Percentiles rank a stretch among this genome's conserved stretches.
These are phyloP conservation scores for Monosporozyma aquatica DNA, from an alignment of 805 yeast genomes.

Conservation along the genomic window DNA sequence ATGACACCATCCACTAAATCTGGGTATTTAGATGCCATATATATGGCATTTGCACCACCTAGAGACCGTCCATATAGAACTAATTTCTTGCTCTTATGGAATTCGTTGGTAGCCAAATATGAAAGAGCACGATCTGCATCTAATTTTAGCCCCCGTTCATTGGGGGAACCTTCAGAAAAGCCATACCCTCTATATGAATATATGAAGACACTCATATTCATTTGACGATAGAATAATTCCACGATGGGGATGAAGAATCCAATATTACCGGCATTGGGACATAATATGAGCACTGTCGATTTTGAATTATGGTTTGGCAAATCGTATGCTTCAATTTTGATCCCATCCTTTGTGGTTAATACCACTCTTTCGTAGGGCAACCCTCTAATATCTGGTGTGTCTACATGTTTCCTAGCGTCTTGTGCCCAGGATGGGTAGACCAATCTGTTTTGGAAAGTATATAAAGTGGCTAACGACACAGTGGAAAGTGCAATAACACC, in stretches of 20 bases:
- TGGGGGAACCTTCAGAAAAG: conserved; percentile 61
- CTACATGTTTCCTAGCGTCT: conserved; percentile 60
- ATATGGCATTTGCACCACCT: conserved; percentile 92
- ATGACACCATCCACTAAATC: conserved; percentile 51
- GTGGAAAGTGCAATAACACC: conserved; percentile 39
- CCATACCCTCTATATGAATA: conserved; percentile 93
- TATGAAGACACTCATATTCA: conserved; percentile 69
- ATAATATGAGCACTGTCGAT: conserved; percentile 62
- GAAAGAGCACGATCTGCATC: conserved; percentile 72
- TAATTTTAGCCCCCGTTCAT: conserved; percentile 67
- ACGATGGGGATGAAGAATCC: conserved; percentile 85
- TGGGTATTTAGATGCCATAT: conserved; percentile 57
- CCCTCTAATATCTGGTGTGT: conserved; percentile 64
- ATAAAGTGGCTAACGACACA: conserved; percentile 43
- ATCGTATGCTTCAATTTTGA: conserved; percentile 55
- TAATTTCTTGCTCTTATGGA: conserved; percentile 40
- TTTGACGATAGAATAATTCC: conserved; percentile 48
- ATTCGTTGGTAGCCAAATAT: conserved; percentile 44
- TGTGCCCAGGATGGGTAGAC: conserved; percentile 82
- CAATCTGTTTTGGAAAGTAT: conserved; percentile 51
- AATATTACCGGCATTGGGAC: conserved; percentile 95
- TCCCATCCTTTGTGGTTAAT: conserved; percentile 62
- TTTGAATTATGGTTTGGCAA: conserved; percentile 30
- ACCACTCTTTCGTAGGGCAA: conserved; percentile 55
- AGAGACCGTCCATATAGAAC: conserved; percentile 80